Evolutionary conservation across 441 rosid genomes (phyloP).

Genomic region (Mallotus repandus): DNA sequence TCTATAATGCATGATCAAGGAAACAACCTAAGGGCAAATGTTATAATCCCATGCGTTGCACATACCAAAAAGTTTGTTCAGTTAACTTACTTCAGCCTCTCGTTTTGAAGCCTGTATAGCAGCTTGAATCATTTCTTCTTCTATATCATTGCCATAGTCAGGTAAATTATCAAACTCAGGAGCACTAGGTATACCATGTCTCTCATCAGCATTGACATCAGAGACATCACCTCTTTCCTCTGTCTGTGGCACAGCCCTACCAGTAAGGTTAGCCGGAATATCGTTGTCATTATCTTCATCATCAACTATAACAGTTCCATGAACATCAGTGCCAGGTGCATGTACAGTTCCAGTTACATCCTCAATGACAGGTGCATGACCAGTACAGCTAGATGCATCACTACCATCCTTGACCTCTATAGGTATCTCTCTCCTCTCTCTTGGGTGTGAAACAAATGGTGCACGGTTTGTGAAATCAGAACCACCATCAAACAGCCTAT

Average conservation of each 20-base stretch:
- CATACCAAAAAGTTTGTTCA: slow-evolving; percentile 13
- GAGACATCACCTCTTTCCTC: slow-evolving; percentile 20
- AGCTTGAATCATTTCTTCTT: slow-evolving; percentile 95
- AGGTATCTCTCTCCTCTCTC: slow-evolving; percentile 82
- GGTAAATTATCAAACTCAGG: slow-evolving; percentile 48
- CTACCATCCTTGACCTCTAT: slow-evolving; percentile 76
- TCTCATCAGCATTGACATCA: slow-evolving; percentile 24
- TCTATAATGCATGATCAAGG: neutral
- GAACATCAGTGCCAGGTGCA: slow-evolving; percentile 44
- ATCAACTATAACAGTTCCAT: slow-evolving; percentile 54
- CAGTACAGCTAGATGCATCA: slow-evolving; percentile 47
- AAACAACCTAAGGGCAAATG: neutral
- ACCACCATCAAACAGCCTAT: slow-evolving; percentile 41
- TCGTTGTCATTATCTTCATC: slow-evolving; percentile 53
- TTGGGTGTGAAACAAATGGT: slow-evolving; percentile 72
- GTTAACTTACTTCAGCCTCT: slow-evolving; percentile 57
- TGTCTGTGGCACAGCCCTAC: slow-evolving; percentile 21
- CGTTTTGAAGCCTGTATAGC: slow-evolving; percentile 95
- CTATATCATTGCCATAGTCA: slow-evolving; percentile 68
- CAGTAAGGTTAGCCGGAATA: slow-evolving; percentile 31
- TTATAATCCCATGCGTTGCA: slow-evolving; percentile 6
- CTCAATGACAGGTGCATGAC: slow-evolving; percentile 62
- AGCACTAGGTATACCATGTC: slow-evolving; percentile 44
- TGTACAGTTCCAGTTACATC: slow-evolving; percentile 66
- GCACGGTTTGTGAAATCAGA: slow-evolving; percentile 41